These are phyloP conservation scores for Aureobasidium musti DNA, from an alignment of 2,329 filamentous ascomycete species.

Conservation along the genomic window DNA sequence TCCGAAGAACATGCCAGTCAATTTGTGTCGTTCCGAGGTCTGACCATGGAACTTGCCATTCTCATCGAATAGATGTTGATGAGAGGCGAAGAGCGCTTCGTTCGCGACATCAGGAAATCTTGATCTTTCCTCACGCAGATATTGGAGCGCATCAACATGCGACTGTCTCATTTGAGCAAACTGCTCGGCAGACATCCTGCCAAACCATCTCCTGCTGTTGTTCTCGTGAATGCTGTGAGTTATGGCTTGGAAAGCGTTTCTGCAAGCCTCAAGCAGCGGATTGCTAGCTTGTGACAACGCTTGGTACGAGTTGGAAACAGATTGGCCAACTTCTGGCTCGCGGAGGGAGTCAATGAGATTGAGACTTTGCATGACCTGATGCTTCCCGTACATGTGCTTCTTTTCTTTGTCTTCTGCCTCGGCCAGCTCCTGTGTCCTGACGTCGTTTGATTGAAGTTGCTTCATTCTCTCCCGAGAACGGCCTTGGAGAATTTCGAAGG, in stretches of 20 bases:
- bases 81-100: constrained; percentile 23
- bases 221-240: constrained; percentile 27
- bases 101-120: constrained; percentile 22
- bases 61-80: constrained; percentile 24
- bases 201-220: constrained; percentile 29
- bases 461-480: constrained; percentile 15
- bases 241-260: constrained; percentile 7
- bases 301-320: constrained; percentile 21
- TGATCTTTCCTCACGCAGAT: constrained; percentile 3
- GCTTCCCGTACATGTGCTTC: constrained; percentile 13
- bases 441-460: background rate
- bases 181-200: constrained; percentile 18
- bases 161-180: constrained; percentile 16
- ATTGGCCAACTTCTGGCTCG: constrained; percentile 13
- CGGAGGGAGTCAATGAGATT: constrained; percentile 15
- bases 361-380: constrained; percentile 28
- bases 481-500: constrained; percentile 21
- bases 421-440: background rate
- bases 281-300: constrained; percentile 24
- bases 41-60: constrained; percentile 18
- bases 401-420: background rate
- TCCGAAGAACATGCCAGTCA: constrained; percentile 28
- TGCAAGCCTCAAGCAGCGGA: constrained; percentile 18
- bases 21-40: background rate
- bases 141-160: constrained; percentile 20